A percentile compares a stretch with the other conserved stretches of the same genome.
phyloP scores from a whole-genome alignment of 2,329 filamentous ascomycete genomes.

The Pseudonectria buxi region DNA sequence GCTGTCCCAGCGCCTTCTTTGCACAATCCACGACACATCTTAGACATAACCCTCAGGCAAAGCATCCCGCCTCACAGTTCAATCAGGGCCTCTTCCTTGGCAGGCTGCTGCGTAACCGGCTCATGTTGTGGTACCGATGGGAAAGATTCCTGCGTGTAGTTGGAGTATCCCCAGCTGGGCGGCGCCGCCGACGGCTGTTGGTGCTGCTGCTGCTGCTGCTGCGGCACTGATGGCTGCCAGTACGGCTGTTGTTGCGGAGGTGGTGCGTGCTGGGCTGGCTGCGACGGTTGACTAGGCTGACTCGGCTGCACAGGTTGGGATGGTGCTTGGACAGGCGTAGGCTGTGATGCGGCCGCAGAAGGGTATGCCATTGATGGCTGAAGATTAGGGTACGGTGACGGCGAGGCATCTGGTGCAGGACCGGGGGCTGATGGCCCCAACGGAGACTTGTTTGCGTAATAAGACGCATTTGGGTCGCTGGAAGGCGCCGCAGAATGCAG shows the following conservation, averaged over 20 bases:
- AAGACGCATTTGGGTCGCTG: conserved; percentile 48
- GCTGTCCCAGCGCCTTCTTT: neutral
- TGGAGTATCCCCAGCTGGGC: conserved; percentile 38
- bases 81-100: conserved; percentile 71
- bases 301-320: conserved; percentile 19
- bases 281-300: conserved; percentile 28
- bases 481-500: conserved; percentile 22
- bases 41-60: neutral
- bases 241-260: conserved; percentile 29
- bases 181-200: conserved; percentile 26
- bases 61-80: conserved; percentile 49
- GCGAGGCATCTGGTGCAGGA: conserved; percentile 33
- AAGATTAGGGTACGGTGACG: conserved; percentile 48
- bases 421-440: conserved; percentile 32
- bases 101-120: conserved; percentile 35
- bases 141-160: conserved; percentile 55
- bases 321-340: conserved; percentile 25
- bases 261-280: conserved; percentile 21
- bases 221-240: conserved; percentile 29
- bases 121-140: conserved; percentile 50
- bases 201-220: conserved; percentile 23
- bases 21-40: neutral
- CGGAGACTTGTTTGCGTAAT: conserved; percentile 39
- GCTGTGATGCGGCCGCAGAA: conserved; percentile 28
- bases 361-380: conserved; percentile 41